Evolutionary conservation across 2,329 filamentous ascomycete genomes (phyloP).

Genomic region (Gyromitra esculenta): DNA sequence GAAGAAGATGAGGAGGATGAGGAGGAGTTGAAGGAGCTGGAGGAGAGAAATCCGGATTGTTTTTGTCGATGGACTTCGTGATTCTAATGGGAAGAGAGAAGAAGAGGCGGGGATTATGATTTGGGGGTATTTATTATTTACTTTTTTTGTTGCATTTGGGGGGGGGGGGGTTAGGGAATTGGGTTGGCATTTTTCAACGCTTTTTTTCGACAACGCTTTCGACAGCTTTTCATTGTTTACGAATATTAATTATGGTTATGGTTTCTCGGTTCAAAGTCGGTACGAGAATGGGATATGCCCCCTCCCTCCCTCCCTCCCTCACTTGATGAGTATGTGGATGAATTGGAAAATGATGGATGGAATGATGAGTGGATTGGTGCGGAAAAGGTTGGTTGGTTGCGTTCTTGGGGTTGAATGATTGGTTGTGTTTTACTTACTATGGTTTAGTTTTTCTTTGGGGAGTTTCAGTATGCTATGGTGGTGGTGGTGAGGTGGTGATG

Average conservation of each 20-base stretch:
- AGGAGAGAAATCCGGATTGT: conserved; percentile 25
- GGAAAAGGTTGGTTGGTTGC: conserved; percentile 21
- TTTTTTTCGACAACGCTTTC: neutral
- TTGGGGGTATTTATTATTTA: conserved; percentile 7
- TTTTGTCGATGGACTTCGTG: conserved; percentile 50
- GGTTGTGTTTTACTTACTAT: conserved; percentile 11
- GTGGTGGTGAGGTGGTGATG: neutral
- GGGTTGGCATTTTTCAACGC: neutral
- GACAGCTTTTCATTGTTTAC: conserved; percentile 1
- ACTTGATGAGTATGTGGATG: neutral
- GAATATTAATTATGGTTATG: conserved; percentile 17
- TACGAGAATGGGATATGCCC: conserved; percentile 11
- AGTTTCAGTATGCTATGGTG: neutral
- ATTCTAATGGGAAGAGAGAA: conserved; percentile 17
- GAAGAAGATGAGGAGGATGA: neutral
- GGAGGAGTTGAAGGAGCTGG: neutral
- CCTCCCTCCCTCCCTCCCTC: neutral
- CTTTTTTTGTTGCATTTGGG: conserved; percentile 12
- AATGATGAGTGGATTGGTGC: no score
- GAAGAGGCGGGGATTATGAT: conserved; percentile 19
- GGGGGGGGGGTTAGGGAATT: neutral
- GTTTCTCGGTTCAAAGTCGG: no score
- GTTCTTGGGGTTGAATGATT: neutral
- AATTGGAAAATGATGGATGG: neutral
- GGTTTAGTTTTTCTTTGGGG: no score